Evolutionary conservation across 257 asterid genomes (phyloP), one percentile per base, ranked within the genome.

Genomic region (Echium plantagineum): DNA sequence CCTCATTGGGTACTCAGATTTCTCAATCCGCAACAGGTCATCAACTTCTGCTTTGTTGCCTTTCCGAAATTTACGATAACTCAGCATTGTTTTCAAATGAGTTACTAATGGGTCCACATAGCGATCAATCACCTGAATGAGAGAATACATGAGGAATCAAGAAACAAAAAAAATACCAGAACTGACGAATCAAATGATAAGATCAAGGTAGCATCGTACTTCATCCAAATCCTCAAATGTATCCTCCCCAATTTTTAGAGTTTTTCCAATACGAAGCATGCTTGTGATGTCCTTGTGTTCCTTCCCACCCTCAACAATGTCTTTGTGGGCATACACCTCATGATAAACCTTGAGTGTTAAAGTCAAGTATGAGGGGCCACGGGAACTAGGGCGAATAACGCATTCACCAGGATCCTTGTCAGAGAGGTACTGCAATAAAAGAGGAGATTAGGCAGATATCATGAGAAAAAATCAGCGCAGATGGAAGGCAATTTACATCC

Each of bases 201-300:
- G 51, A 60, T 28, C 2, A 20, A 20, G 20, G 17, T 20, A 64
- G 66, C 24, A 9, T 12, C 62, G 67, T 79, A 88, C 98, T 93
- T 91, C 98, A 66, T 91, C 98, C 68, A 91, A 91, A 81, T 91
- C 96, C 72, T 88, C 98, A 74, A 81, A 91, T n/a, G 94, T 82
- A 71, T 91, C 98, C 58, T 88, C 98, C 38, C 96, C 98, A 67
- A 91, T 85, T 83, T 88, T 91, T 71, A 91, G 70, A 55, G 89
- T 86, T 69, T 89, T 89, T 66, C 98, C 97, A 47, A 93, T 93
- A 48, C 83, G 89, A 63, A 89, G 90, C 85, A 89, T 67, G 81
- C 98, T 93, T 53, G 94, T 93, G 66, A 93, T 81, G 63, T 93
- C 97, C 78, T 86, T 89, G 72, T 77, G 85, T 51, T 93, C 98